Base-by-base conservation (phyloP, 2,329 filamentous ascomycete genomes). In the Nothophoma quercina region DNA sequence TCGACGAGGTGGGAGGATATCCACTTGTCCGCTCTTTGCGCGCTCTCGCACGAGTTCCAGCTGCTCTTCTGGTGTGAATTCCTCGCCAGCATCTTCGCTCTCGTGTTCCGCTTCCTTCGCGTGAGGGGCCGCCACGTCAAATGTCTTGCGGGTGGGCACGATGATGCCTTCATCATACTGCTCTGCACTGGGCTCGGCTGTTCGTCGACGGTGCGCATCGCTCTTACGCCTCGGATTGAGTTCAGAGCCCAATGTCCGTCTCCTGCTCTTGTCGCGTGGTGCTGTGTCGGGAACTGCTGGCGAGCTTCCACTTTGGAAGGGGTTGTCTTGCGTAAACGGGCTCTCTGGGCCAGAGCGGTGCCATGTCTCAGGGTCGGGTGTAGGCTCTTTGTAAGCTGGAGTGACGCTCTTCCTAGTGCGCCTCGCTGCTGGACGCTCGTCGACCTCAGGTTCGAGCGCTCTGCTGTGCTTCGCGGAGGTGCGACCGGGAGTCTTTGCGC, bases 31-130 rank as follows among this genome's bases (percentile, higher is more conserved):
- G 39, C 81, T 78, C 49, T 78, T 77, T 4, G 83, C 84, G 42
- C 88, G 84, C 59, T 93, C 88, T 43, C 83, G 82, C n/a, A 88
- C 84, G 36, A 96, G 78, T 58, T 92, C 91, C 10, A 96, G 78
- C 59, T 74, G 89, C 69, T 91, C 93, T 58, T 97, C 91, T 0
- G 93, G 90, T 0, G 93, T 96, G 62, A 98, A 99, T 68, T 99
- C 95, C 72, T 98, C 95, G 3, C 90, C 90, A 0, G 87, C 81
- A 55, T 92, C 88, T 5, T 90, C 71, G 10, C 76, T 66, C 43
- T 79, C 76, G 2, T 40, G 30, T 8, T 61, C 55, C 13, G 61
- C 55, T 15, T 79, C 73, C 36, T 73, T 73, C 21, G 75, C 38
- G 41, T 78, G 77, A 30, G 79, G 72, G 34, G 84, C 68, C 1